Percentiles rank a stretch among this genome's conserved stretches.
Conservation (phyloP, 192 early-diverging fungal genomes). For the Coemansia sp. region DNA sequence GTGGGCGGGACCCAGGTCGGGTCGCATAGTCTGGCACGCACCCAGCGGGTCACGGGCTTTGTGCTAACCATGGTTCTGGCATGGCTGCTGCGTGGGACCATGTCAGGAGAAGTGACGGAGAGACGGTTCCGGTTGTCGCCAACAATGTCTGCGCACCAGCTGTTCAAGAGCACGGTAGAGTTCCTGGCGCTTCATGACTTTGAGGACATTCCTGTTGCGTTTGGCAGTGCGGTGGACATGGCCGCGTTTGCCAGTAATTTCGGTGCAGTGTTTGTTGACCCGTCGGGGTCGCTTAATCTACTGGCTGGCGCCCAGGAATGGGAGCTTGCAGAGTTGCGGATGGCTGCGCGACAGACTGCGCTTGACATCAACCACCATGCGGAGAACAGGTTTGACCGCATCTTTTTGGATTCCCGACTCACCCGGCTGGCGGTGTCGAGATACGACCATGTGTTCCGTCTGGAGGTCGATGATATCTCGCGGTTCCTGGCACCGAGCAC, state of each 20-base stretch:
- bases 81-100: slow-evolving; percentile 68
- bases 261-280: slow-evolving; percentile 85
- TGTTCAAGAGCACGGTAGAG: slow-evolving; percentile 83
- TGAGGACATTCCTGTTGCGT: slow-evolving; percentile 20
- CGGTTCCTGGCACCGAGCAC: slow-evolving; percentile 22
- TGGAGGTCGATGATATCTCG: slow-evolving; percentile 20
- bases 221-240: slow-evolving; percentile 23
- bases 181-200: slow-evolving; percentile 64
- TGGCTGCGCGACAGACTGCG: slow-evolving; percentile 30
- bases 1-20: slow-evolving; percentile 33
- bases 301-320: slow-evolving; percentile 67
- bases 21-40: slow-evolving; percentile 8
- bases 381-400: slow-evolving; percentile 19
- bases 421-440: slow-evolving; percentile 8
- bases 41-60: slow-evolving; percentile 69
- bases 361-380: slow-evolving; percentile 27
- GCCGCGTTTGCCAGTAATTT: slow-evolving; percentile 63
- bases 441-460: slow-evolving; percentile 51
- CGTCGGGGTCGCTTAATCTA: slow-evolving; percentile 80
- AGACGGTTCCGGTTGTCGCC: slow-evolving; percentile 65
- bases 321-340: slow-evolving; percentile 63
- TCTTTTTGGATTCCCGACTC: slow-evolving; percentile 34
- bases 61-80: slow-evolving; percentile 84
- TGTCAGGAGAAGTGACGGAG: slow-evolving; percentile 30
- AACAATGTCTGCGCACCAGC: slow-evolving; percentile 80